A percentile compares a stretch with the other conserved stretches of the same genome.
These are phyloP conservation scores for Picea glauca DNA, from an alignment of 75 land plant genomes.

Conservation along the genomic window DNA sequence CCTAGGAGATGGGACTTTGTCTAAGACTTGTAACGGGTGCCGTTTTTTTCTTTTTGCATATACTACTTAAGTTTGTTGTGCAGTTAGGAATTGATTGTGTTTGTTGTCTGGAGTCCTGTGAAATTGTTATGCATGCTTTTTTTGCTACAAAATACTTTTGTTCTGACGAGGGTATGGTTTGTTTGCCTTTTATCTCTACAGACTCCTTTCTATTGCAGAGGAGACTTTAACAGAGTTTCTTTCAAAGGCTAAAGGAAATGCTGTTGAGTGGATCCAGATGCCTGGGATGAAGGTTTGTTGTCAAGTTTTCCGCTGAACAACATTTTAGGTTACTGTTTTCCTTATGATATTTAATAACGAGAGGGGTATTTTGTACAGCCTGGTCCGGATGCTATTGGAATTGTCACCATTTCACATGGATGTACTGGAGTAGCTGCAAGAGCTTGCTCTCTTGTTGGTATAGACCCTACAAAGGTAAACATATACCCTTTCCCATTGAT, in stretches of 20 bases:
- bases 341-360: not conserved
- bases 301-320: not conserved
- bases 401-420: slow-evolving; percentile 82
- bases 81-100: not conserved
- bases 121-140: not conserved
- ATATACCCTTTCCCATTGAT: not conserved
- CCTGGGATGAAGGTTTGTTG: slow-evolving; percentile 89
- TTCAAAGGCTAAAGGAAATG: slow-evolving; percentile 90
- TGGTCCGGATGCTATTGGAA: slow-evolving; percentile 99
- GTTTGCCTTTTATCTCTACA: slow-evolving; percentile 7
- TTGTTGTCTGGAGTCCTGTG: not conserved
- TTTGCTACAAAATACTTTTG: not conserved
- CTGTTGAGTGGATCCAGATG: slow-evolving; percentile 98
- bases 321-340: slow-evolving; percentile 4
- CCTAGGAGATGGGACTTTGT: not conserved
- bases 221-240: slow-evolving; percentile 94
- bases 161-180: not conserved
- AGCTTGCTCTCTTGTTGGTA: slow-evolving; percentile 85
- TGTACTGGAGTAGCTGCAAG: slow-evolving; percentile 91
- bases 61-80: not conserved
- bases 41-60: not conserved
- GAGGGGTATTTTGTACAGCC: slow-evolving; percentile 44
- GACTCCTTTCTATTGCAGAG: slow-evolving; percentile 78
- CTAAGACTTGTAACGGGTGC: not conserved
- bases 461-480: slow-evolving; percentile 80